A percentile compares a stretch with the other conserved stretches of the same genome.
Evolutionary conservation across 208 protist species (phyloP).

Genomic region (Wallacemonas sp.): DNA sequence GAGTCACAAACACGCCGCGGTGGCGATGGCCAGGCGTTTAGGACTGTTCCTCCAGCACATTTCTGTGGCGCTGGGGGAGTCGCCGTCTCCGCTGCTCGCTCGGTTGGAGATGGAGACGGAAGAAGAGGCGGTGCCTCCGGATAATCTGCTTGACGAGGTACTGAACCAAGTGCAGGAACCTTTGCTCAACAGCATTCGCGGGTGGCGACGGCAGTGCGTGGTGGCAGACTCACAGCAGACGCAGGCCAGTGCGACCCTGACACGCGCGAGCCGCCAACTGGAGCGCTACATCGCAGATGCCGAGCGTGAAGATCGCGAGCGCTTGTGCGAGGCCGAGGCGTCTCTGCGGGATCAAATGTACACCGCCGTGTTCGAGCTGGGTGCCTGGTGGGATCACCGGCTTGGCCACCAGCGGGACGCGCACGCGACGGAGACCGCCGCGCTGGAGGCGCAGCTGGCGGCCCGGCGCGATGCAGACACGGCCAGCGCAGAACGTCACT

Average conservation of each 20-base stretch:
- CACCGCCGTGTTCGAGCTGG: background rate
- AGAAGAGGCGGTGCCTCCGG: too few species aligned
- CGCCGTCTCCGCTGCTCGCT: background rate
- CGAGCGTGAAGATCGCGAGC: background rate
- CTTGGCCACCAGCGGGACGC: too few species aligned
- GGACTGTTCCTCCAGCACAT: background rate
- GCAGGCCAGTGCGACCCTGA: background rate
- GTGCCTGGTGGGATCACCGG: background rate
- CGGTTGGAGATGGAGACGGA: too few species aligned
- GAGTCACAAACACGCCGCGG: background rate
- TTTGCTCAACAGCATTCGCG: background rate
- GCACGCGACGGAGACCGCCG: too few species aligned
- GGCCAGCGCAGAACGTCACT: background rate
- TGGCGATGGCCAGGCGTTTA: background rate
- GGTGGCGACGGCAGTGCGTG: background rate
- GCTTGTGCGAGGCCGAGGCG: background rate
- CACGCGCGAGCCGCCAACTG: background rate
- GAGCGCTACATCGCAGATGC: background rate
- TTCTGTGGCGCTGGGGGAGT: background rate
- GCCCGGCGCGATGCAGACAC: background rate
- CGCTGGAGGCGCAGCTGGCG: too few species aligned
- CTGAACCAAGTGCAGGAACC: background rate
- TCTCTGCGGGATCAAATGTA: background rate
- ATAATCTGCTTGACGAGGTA: background rate
- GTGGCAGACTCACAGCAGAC: background rate